Evolutionary conservation across 129 eudicot species (phyloP).

Genomic region (sunflower (Helianthus annuus)): DNA sequence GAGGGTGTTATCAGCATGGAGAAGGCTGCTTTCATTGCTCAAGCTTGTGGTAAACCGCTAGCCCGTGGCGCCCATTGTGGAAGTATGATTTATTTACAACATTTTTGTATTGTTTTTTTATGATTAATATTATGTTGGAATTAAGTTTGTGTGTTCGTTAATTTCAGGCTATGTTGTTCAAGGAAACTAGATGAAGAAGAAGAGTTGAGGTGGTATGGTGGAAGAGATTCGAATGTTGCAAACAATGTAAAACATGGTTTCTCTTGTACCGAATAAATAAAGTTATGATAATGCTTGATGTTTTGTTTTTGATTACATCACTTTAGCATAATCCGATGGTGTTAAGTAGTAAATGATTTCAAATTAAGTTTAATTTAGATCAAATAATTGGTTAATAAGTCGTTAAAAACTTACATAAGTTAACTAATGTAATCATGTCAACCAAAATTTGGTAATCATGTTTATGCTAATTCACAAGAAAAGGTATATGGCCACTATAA

Average conservation of each 20-base stretch:
- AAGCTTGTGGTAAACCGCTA: slow-evolving; percentile 56
- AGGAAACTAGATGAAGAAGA: slow-evolving; percentile 14
- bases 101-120: no score
- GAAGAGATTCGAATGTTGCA: slow-evolving; percentile 19
- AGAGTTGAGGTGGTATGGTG: background rate
- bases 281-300: slow-evolving; percentile 4
- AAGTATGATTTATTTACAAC: slow-evolving; percentile 23
- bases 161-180: slow-evolving; percentile 37
- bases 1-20: slow-evolving; percentile 65
- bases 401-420: no score
- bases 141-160: background rate
- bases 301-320: background rate
- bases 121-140: background rate
- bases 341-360: background rate
- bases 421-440: no score
- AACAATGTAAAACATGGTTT: slow-evolving; percentile 6
- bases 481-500: no score
- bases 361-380: no score
- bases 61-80: slow-evolving; percentile 63
- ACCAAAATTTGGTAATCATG: no score
- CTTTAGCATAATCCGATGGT: background rate
- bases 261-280: slow-evolving; percentile 26
- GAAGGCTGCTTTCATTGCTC: slow-evolving; percentile 58
- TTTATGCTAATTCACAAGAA: no score
- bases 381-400: no score